Evolutionary conservation across 805 yeast species (phyloP).

Genomic region (Yueomyces sp.): DNA sequence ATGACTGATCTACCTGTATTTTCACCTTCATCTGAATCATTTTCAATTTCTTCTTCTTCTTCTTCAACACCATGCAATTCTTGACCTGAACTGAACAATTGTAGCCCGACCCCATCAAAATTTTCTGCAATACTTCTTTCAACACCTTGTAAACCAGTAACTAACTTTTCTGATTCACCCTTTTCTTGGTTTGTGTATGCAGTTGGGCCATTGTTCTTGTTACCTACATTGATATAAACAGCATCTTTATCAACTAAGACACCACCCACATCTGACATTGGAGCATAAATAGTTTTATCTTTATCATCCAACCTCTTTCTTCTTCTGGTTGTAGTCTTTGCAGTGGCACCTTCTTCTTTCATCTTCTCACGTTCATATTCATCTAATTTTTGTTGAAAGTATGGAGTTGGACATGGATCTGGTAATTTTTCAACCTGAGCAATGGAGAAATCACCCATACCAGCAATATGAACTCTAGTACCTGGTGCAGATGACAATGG

Average conservation of each 20-base stretch:
- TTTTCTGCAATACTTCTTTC: conserved; percentile 45
- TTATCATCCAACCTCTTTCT: conserved; percentile 88
- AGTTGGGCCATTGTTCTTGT: conserved; percentile 20
- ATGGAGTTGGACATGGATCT: conserved; percentile 98
- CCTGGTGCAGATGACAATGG: conserved; percentile 50
- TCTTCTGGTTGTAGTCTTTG: conserved; percentile 62
- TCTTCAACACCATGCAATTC: conserved; percentile 34
- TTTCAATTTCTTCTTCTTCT: conserved; percentile 22
- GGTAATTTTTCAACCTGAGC: conserved; percentile 77
- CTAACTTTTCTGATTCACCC: conserved; percentile 80
- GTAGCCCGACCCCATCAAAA: conserved; percentile 55
- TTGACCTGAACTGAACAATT: conserved; percentile 53
- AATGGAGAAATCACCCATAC: conserved; percentile 81
- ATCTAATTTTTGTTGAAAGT: conserved; percentile 71
- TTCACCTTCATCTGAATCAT: conserved; percentile 19
- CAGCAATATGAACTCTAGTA: conserved; percentile 84
- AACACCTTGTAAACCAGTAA: conserved; percentile 67
- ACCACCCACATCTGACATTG: conserved; percentile 99
- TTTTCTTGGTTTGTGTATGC: conserved; percentile 52
- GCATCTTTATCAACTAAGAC: conserved; percentile 95
- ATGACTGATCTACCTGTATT: conserved; percentile 45
- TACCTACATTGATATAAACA: conserved; percentile 63
- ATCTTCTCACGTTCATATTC: conserved; percentile 66
- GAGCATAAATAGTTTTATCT: conserved; percentile 91
- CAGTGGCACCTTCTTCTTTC: conserved; percentile 34